These are phyloP conservation scores for Wickerhamomyces silvicola DNA, from an alignment of 805 yeast species.

Conservation along the genomic window DNA sequence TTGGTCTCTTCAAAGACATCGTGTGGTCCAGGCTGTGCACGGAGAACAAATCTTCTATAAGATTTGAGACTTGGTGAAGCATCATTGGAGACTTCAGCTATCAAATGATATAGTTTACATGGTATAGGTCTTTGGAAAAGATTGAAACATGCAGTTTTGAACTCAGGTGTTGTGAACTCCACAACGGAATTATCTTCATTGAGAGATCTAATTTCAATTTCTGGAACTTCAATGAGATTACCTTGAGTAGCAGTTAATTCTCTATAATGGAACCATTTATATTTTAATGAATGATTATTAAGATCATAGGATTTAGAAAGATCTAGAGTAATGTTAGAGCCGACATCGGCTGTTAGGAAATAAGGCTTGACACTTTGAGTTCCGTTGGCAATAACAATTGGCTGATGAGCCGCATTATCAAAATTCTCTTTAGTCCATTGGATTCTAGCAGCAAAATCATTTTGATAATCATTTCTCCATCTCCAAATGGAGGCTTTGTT, in stretches of 20 bases:
- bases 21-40: conserved; percentile 1
- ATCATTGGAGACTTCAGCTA: conserved; percentile 16
- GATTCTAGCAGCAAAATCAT: conserved; percentile 26
- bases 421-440: conserved; percentile 27
- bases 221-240: conserved; percentile 17
- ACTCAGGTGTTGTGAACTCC: conserved; percentile 11
- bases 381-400: conserved; percentile 21
- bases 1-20: too few species aligned
- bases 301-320: conserved; percentile 22
- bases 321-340: conserved; percentile 16
- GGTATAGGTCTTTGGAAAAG: conserved; percentile 5
- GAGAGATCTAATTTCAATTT: conserved; percentile 7
- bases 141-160: conserved; percentile 8
- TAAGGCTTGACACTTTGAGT: conserved; percentile 18
- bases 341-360: conserved; percentile 9
- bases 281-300: conserved; percentile 12
- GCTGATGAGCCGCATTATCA: conserved; percentile 20
- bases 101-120: conserved; percentile 20
- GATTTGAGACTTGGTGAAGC: conserved; percentile 8
- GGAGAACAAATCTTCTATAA: conserved; percentile 12
- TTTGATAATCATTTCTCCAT: conserved; percentile 27
- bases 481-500: conserved; percentile 28
- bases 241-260: conserved; percentile 19
- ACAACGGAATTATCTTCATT: conserved; percentile 12
- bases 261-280: conserved; percentile 24